phyloP scores from a whole-genome alignment of 495 filamentous ascomycete genomes.

The Aspergillus olivimuriae region DNA sequence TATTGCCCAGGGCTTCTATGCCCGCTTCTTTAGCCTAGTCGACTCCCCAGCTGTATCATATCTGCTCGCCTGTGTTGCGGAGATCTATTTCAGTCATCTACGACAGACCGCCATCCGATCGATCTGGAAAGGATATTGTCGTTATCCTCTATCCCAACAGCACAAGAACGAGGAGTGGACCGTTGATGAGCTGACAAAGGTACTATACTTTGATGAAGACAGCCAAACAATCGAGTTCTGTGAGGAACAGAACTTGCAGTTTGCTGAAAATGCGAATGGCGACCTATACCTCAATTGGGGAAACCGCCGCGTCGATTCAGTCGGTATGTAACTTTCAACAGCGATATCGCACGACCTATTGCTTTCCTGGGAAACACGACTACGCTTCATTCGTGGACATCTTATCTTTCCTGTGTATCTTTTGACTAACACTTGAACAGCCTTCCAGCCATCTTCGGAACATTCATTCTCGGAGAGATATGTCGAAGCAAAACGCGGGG shows the following conservation, averaged over 20 bases:
- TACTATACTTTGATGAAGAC: slow-evolving; percentile 67
- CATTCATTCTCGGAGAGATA: slow-evolving; percentile 44
- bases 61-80: slow-evolving; percentile 88
- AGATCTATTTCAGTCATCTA: slow-evolving; percentile 79
- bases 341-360: slow-evolving; percentile 1
- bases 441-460: slow-evolving; percentile 38
- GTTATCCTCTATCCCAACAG: slow-evolving; percentile 51
- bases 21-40: slow-evolving; percentile 70
- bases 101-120: slow-evolving; percentile 70
- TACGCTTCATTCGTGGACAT: too few species aligned
- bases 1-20: slow-evolving; percentile 57
- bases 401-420: too few species aligned
- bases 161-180: slow-evolving; percentile 73
- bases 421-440: slow-evolving; percentile 25
- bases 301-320: slow-evolving; percentile 33
- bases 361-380: too few species aligned
- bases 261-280: slow-evolving; percentile 46
- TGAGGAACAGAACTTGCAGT: slow-evolving; percentile 58
- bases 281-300: slow-evolving; percentile 49
- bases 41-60: slow-evolving; percentile 68
- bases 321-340: slow-evolving; percentile 29
- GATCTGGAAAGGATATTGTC: slow-evolving; percentile 53
- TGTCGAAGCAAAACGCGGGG: slow-evolving; percentile 47
- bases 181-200: slow-evolving; percentile 54
- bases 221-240: slow-evolving; percentile 65